A percentile compares a stretch with the other conserved stretches of the same genome.
phyloP scores from a whole-genome alignment of 1,139 yeast genomes.

The Arxiozyma slooffiae region DNA sequence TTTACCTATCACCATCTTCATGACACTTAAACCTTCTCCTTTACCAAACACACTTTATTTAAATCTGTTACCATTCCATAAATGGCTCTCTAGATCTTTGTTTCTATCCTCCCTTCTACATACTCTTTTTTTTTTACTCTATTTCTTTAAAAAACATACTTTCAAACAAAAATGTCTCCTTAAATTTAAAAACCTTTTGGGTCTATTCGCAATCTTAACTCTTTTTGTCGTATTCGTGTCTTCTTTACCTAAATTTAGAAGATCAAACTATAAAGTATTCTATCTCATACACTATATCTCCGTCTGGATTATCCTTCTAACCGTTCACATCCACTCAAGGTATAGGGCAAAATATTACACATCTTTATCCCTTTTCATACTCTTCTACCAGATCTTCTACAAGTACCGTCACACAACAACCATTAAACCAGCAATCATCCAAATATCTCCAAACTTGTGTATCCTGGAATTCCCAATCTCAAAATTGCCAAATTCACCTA shows the following conservation, averaged over 20 bases:
- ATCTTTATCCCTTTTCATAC: conserved; percentile 37
- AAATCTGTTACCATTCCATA: conserved; percentile 52
- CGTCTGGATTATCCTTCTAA: conserved; percentile 52
- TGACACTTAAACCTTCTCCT: conserved; percentile 55
- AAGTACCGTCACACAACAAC: conserved; percentile 33
- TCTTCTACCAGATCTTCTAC: conserved; percentile 37
- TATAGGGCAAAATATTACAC: conserved; percentile 55
- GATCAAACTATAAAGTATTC: conserved; percentile 46
- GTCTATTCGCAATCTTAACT: conserved; percentile 45
- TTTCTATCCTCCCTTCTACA: conserved; percentile 47
- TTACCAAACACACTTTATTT: conserved; percentile 48
- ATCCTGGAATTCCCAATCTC: conserved; percentile 38
- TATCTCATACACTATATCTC: conserved; percentile 58
- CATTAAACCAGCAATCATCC: conserved; percentile 35
- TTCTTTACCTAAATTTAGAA: conserved; percentile 50
- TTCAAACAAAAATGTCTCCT: conserved; percentile 36
- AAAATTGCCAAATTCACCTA: conserved; percentile 21
- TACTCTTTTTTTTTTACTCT: conserved; percentile 36
- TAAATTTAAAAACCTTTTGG: conserved; percentile 46
- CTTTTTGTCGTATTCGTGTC: conserved; percentile 41
- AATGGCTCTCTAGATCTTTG: conserved; percentile 68
- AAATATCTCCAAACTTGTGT: conserved; percentile 38
- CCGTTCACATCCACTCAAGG: conserved; percentile 65
- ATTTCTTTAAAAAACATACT: conserved; percentile 41
- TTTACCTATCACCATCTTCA: conserved; percentile 53